Evolutionary conservation across 495 filamentous ascomycete species (phyloP).

Genomic region (Xylaria nigripes): DNA sequence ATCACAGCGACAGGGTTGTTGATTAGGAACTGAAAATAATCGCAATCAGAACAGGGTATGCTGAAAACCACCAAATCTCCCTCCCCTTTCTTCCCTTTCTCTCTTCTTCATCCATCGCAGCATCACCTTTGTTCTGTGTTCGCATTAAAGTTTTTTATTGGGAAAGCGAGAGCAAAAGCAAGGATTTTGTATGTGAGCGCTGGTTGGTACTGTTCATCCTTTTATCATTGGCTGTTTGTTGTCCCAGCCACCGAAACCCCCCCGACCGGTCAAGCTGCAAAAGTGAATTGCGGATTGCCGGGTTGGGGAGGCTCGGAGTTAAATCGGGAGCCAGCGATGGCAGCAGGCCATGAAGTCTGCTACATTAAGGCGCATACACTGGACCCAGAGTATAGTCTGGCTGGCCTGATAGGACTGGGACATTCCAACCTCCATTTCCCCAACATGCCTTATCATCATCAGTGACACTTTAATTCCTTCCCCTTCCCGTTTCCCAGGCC

Average conservation of each 20-base stretch:
- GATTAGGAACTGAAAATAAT: slow-evolving; percentile 14
- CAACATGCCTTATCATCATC: slow-evolving; percentile 8
- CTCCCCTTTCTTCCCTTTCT: slow-evolving; percentile 5
- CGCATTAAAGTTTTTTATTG: slow-evolving; percentile 14
- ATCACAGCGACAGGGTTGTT: slow-evolving; percentile 14
- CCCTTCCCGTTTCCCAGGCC: slow-evolving; percentile 5
- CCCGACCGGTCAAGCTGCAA: slow-evolving; percentile 20
- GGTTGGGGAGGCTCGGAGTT: slow-evolving; percentile 5
- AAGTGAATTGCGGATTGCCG: slow-evolving; percentile 19
- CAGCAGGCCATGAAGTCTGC: slow-evolving; percentile 6
- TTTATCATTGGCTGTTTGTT: slow-evolving; percentile 21
- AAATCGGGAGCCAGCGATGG: slow-evolving; percentile 2
- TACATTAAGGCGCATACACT: slow-evolving; percentile 10
- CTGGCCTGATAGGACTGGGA: slow-evolving; percentile 2
- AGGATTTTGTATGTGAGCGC: slow-evolving; percentile 22
- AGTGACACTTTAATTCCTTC: slow-evolving; percentile 6
- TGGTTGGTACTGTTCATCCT: slow-evolving; percentile 20
- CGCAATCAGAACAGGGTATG: slow-evolving; percentile 24
- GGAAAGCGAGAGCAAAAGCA: slow-evolving; percentile 4
- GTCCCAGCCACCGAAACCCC: slow-evolving; percentile 15
- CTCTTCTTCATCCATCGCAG: slow-evolving; percentile 11
- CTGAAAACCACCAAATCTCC: slow-evolving; percentile 24
- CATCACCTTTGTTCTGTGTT: slow-evolving; percentile 14
- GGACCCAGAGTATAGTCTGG: slow-evolving; percentile 8
- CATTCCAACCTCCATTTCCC: neutral